phyloP scores from a whole-genome alignment of 1,139 yeast genomes.

The Candida sanyaensis region DNA sequence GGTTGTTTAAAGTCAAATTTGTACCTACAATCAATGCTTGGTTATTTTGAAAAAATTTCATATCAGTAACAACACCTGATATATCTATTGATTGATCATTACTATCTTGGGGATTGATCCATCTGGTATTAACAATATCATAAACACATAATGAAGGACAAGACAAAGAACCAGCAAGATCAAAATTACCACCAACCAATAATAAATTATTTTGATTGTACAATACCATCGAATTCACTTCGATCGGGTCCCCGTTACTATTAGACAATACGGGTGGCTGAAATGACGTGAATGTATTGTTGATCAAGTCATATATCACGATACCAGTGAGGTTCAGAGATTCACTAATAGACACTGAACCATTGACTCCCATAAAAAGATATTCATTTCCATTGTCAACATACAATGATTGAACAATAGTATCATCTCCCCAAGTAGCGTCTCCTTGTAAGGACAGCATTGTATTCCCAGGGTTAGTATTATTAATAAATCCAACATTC shows the following conservation, averaged over 20 bases:
- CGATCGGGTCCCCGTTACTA: constrained; percentile 25
- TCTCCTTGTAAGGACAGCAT: constrained; percentile 27
- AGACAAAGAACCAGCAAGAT: constrained; percentile 55
- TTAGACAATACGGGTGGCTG: constrained; percentile 51
- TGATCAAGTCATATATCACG: constrained; percentile 50
- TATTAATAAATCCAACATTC: constrained; percentile 44
- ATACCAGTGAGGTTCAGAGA: constrained; percentile 43
- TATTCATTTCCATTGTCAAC: constrained; percentile 36
- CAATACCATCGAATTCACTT: constrained; percentile 55
- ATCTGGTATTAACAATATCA: constrained; percentile 54
- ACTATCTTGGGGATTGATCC: constrained; percentile 52
- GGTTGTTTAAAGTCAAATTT: constrained; percentile 43
- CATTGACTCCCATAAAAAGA: constrained; percentile 54
- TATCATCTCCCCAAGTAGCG: constrained; percentile 38
- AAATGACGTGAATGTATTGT: constrained; percentile 34
- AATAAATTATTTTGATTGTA: constrained; percentile 52
- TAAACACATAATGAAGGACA: constrained; percentile 73
- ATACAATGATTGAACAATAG: constrained; percentile 43
- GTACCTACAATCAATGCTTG: constrained; percentile 62
- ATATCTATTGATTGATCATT: constrained; percentile 25
- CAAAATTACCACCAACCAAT: constrained; percentile 78
- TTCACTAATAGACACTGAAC: constrained; percentile 35
- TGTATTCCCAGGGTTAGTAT: constrained; percentile 22
- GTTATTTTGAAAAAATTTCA: constrained; percentile 53
- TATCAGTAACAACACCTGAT: constrained; percentile 58